Conservation (phyloP, 805 yeast genomes). For the Priceomyces melissophilus region DNA sequence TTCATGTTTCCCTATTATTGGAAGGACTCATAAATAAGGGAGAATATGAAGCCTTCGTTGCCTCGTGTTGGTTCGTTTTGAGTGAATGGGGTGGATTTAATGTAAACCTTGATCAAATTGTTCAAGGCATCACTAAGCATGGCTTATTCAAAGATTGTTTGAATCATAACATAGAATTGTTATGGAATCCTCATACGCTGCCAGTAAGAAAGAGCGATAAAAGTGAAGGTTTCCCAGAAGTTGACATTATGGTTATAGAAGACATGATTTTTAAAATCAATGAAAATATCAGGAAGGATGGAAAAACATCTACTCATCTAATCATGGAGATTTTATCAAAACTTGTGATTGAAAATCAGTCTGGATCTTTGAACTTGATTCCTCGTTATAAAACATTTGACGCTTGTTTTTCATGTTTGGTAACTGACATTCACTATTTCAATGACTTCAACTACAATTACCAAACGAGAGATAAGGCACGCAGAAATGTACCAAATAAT, state of each 20-base stretch:
- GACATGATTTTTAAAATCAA: constrained; percentile 31
- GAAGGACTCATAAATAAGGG: constrained; percentile 32
- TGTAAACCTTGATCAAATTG: constrained; percentile 5
- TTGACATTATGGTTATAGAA: constrained; percentile 32
- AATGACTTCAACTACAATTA: constrained; percentile 25
- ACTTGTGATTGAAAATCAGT: constrained; percentile 12
- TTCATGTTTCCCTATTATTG: constrained; percentile 25
- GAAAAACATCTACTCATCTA: constrained; percentile 17
- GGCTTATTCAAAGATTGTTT: constrained; percentile 8
- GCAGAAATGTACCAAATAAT: constrained; percentile 16
- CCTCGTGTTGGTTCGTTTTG: constrained; percentile 31
- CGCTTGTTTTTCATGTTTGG: constrained; percentile 26
- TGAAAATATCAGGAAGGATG: constrained; percentile 16
- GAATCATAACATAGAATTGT: neutral
- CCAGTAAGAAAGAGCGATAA: neutral
- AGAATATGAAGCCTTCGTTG: constrained; percentile 24
- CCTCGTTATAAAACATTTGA: constrained; percentile 28
- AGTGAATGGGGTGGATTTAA: constrained; percentile 32
- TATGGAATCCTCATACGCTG: constrained; percentile 1
- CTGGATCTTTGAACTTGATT: constrained; percentile 15
- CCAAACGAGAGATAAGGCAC: constrained; percentile 10
- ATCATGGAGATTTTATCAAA: constrained; percentile 26
- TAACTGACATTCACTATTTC: constrained; percentile 25
- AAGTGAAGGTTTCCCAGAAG: neutral
- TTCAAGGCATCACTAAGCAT: neutral